Base-by-base conservation (phyloP, 106 monocot genomes). In the Triglochin maritima region DNA sequence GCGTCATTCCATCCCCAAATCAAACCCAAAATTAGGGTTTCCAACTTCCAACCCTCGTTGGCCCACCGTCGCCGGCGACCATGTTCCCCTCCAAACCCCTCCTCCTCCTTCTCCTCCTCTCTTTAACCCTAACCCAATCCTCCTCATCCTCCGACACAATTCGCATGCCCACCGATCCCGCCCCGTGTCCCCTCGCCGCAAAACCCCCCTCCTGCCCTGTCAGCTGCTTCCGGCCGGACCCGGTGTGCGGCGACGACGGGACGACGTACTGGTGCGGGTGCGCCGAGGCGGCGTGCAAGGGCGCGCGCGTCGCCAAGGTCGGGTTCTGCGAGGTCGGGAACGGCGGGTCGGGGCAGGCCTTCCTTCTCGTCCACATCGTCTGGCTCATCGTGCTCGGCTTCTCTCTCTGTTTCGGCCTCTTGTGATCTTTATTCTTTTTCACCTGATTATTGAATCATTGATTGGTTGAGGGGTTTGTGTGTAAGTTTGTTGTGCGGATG, bases 371-470 rank as follows among this genome's bases (percentile, higher is more conserved):
- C n/a, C 93, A 93, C 76, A 84, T 89, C 66, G 81, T 93, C 7
- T 89, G 93, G 93, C 86, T 93, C 63, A 75, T 93, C 65, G 68
- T 88, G 57, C 83, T 93, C 42, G 93, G 85, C 15, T 89, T 89
- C 80, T 81, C 86, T 15, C 83, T 93, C n/a, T 64, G 86, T 44
- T 76, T 81, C 56, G 89, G 93, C 29, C 67, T 93, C 51, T 70
- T 93, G 46, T 88, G 83, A 92, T 29, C 29, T 29, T 29, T 29
- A 29, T 29, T 29, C 29, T 1, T 29, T 29, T 29, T 29, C 29
- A 29, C 29, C 29, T 29, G 29, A 29, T 29, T 29, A 29, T 29
- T 29, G 29, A 29, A 29, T 29, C n/a, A 61, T 29, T 29, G 29
- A 29, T 29, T 29, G 29, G 29, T 29, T 29, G 29, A 29, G 29